Evolutionary conservation across 2,329 filamentous ascomycete genomes (phyloP).

Genomic region (Leptographium flavum): DNA sequence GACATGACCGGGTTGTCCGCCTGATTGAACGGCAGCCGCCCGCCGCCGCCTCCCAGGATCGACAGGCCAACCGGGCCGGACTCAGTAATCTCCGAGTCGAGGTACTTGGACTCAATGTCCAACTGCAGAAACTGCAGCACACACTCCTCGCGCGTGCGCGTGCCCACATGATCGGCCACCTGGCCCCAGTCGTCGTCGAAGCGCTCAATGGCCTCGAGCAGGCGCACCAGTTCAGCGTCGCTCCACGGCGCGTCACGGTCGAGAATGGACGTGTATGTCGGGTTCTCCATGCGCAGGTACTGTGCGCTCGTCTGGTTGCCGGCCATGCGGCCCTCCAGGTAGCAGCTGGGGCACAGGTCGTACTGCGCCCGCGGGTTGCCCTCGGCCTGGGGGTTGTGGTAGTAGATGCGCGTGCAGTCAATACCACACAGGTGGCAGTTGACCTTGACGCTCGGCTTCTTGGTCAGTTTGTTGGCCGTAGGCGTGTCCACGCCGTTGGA

Average conservation of each 20-base stretch:
- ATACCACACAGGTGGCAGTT: conserved; percentile 87
- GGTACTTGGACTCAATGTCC: conserved; percentile 94
- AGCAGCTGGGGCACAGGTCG: conserved; percentile 86
- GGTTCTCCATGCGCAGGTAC: conserved; percentile 82
- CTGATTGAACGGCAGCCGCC: conserved; percentile 78
- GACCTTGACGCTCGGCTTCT: conserved; percentile 52
- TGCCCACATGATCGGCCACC: conserved; percentile 84
- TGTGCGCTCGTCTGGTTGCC: conserved; percentile 63
- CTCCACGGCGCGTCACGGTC: conserved; percentile 84
- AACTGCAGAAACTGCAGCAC: conserved; percentile 92
- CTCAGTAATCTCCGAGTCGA: conserved; percentile 57
- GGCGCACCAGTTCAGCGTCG: conserved; percentile 73
- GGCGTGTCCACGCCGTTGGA: conserved; percentile 46
- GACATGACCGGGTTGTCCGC: conserved; percentile 95
- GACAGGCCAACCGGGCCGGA: conserved; percentile 43
- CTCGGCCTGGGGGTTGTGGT: conserved; percentile 41
- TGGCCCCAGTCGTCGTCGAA: conserved; percentile 95
- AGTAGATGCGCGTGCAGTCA: conserved; percentile 61
- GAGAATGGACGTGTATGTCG: conserved; percentile 60
- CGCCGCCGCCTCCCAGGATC: conserved; percentile 57
- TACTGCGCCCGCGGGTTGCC: conserved; percentile 57
- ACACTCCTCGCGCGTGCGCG: conserved; percentile 86
- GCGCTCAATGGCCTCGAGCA: conserved; percentile 81
- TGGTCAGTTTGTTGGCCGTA: conserved; percentile 44
- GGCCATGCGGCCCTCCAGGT: conserved; percentile 70